Evolutionary conservation across 2,329 filamentous ascomycete species (phyloP).

Genomic region (Fusarium sp.): DNA sequence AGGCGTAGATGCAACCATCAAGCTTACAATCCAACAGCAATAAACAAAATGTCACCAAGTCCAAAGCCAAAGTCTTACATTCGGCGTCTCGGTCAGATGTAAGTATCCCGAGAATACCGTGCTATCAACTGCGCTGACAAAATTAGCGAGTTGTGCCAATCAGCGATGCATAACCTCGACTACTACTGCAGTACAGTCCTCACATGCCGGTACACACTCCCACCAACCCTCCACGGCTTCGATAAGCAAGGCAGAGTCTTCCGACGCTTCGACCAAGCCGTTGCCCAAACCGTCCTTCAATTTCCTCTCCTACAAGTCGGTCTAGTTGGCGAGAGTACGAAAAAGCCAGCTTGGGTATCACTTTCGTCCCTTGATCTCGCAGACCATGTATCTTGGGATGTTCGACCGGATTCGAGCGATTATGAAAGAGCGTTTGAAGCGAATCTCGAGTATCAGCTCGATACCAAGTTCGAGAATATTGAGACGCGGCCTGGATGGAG

Average conservation of each 20-base stretch:
- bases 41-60: neutral
- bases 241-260: neutral
- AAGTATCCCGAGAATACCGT: neutral
- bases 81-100: slow-evolving; percentile 11
- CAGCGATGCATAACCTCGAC: neutral
- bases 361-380: neutral
- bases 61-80: slow-evolving; percentile 4
- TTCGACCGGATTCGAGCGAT: fast-evolving
- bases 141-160: slow-evolving; percentile 8
- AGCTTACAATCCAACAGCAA: neutral
- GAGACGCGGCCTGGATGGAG: slow-evolving; percentile 5
- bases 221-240: neutral
- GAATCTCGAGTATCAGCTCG: slow-evolving; percentile 3
- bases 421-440: neutral
- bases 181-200: slow-evolving; percentile 8
- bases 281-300: neutral
- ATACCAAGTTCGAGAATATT: neutral
- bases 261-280: neutral
- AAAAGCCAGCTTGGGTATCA: slow-evolving; percentile 1
- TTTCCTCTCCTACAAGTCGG: slow-evolving; percentile 1
- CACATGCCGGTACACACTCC: slow-evolving; percentile 5
- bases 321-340: neutral
- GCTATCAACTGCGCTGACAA: neutral
- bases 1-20: neutral
- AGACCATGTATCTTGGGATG: slow-evolving; percentile 7